phyloP scores from a whole-genome alignment of 306 rosid genomes.

The Cucurbita argyrosperma region DNA sequence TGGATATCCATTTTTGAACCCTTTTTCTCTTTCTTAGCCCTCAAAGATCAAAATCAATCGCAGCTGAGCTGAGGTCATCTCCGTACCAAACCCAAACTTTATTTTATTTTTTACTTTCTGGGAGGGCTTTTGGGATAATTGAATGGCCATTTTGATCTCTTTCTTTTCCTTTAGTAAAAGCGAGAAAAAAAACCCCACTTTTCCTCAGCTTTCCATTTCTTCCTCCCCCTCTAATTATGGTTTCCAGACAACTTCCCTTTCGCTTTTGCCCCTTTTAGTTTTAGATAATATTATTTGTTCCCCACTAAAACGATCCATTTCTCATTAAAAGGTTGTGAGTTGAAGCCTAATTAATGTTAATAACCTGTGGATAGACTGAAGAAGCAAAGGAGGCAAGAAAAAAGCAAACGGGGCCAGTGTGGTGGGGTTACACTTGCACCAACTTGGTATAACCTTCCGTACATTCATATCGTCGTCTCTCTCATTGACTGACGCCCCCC shows the following conservation, averaged over 20 bases:
- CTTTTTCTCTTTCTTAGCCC: neutral
- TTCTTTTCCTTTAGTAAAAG: neutral
- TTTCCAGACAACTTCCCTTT: neutral
- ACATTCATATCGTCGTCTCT: neutral
- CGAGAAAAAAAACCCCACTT: neutral
- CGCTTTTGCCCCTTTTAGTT: neutral
- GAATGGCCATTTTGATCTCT: constrained; percentile 5
- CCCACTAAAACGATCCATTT: neutral
- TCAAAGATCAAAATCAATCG: neutral
- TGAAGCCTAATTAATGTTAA: neutral
- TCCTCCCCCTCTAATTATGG: neutral
- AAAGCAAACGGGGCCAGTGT: neutral
- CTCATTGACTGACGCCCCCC: neutral
- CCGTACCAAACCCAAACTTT: neutral
- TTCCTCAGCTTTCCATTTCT: neutral
- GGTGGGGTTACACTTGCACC: neutral
- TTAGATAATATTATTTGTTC: neutral
- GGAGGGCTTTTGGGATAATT: neutral
- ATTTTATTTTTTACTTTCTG: neutral
- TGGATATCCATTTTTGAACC: too few species aligned
- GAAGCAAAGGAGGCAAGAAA: neutral
- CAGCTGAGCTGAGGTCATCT: neutral
- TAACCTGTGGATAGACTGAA: neutral
- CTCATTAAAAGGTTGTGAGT: neutral
- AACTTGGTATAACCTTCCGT: neutral